Conservation (phyloP, 768 basidiomycete species). For the Mycena kentingensis region DNA sequence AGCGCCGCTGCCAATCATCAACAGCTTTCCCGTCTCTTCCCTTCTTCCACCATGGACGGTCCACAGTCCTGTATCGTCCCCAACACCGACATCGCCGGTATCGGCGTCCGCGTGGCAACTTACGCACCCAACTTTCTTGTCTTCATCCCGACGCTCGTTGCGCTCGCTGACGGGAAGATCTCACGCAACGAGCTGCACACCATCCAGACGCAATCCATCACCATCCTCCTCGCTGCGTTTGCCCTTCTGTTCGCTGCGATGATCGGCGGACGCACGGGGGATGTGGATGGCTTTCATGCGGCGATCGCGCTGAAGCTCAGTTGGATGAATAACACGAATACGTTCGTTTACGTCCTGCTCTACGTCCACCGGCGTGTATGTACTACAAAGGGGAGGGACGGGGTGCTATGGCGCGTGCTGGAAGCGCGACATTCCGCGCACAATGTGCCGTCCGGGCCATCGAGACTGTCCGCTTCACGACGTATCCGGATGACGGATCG, state of each 20-base stretch:
- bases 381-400: too few relatives aligned
- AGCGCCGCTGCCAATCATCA: too few relatives aligned
- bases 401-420: neutral
- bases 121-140: slow-evolving; percentile 23
- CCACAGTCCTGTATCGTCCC: neutral
- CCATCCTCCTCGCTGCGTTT: slow-evolving; percentile 20
- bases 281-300: slow-evolving; percentile 14
- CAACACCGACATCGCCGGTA: slow-evolving; percentile 18
- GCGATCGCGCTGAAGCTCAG: slow-evolving; percentile 23
- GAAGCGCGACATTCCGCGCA: neutral
- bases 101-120: slow-evolving; percentile 25
- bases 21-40: too few relatives aligned
- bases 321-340: slow-evolving; percentile 21
- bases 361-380: slow-evolving; percentile 1
- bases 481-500: too few relatives aligned
- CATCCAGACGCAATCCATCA: slow-evolving; percentile 1
- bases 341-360: slow-evolving; percentile 11
- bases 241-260: slow-evolving; percentile 20
- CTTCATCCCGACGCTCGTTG: slow-evolving; percentile 6
- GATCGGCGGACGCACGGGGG: slow-evolving; percentile 12
- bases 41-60: too few relatives aligned
- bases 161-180: slow-evolving; percentile 11
- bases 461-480: too few relatives aligned
- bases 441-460: too few relatives aligned
- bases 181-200: neutral